Evolutionary conservation across 345 rosid species (phyloP).

Genomic region (Camelina hispida): DNA sequence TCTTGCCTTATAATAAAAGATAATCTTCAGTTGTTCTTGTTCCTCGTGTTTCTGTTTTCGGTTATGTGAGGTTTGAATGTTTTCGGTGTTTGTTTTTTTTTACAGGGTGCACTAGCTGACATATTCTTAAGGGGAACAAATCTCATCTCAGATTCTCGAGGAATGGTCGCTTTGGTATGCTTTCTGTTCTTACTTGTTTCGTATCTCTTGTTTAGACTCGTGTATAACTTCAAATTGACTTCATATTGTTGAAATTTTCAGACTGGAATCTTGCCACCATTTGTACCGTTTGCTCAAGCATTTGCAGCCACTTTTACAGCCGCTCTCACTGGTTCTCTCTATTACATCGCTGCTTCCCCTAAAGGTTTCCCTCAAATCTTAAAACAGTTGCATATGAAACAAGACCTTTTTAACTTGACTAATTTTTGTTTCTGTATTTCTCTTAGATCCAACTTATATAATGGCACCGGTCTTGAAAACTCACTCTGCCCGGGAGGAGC

Average conservation of each 20-base stretch:
- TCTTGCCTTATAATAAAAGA: too few species aligned
- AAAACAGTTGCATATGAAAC: background rate
- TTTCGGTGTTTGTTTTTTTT: background rate
- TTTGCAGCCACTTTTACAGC: conserved; percentile 93
- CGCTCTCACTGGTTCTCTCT: conserved; percentile 91
- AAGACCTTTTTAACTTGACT: background rate
- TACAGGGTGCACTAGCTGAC: conserved; percentile 90
- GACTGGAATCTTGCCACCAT: conserved; percentile 92
- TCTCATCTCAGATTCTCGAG: conserved; percentile 66
- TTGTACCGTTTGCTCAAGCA: conserved; percentile 96
- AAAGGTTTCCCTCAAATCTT: conserved; percentile 55
- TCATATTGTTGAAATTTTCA: conserved; percentile 29
- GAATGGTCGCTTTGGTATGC: conserved; percentile 84
- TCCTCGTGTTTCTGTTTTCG: background rate
- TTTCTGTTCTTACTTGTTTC: background rate
- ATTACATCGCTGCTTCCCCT: conserved; percentile 92
- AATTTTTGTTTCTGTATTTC: background rate
- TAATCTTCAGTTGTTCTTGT: background rate
- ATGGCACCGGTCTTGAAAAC: conserved; percentile 84
- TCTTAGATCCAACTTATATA: conserved; percentile 82
- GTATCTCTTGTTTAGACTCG: background rate
- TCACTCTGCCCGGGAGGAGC: conserved; percentile 70
- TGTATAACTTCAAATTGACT: background rate
- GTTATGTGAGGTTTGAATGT: background rate
- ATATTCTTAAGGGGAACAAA: conserved; percentile 76